These are phyloP conservation scores for Scytalidium sp. DNA, from an alignment of 2,329 filamentous ascomycete species.

Conservation along the genomic window DNA sequence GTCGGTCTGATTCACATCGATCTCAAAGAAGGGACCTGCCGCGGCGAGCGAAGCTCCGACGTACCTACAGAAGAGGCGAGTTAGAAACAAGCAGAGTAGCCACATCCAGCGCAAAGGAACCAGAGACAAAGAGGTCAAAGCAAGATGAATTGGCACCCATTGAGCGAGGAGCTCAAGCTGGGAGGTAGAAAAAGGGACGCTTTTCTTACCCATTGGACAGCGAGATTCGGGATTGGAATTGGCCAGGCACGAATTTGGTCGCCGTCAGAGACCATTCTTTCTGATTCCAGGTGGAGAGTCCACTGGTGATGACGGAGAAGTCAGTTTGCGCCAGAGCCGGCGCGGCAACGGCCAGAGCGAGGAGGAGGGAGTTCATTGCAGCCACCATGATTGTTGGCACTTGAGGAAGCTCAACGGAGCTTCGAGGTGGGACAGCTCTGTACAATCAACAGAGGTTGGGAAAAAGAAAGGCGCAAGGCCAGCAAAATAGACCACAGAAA, in stretches of 20 bases:
- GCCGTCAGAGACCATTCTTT: slow-evolving; percentile 26
- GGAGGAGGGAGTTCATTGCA: background rate
- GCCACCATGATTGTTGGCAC: background rate
- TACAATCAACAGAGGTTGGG: background rate
- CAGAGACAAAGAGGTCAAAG: too few relatives aligned
- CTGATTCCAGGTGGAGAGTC: slow-evolving; percentile 24
- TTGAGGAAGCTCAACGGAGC: background rate
- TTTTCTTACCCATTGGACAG: slow-evolving; percentile 28
- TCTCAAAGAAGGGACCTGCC: slow-evolving; percentile 28
- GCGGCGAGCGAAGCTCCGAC: slow-evolving; percentile 26
- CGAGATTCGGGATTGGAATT: slow-evolving; percentile 27
- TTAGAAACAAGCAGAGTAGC: background rate
- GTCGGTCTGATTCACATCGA: slow-evolving; percentile 27
- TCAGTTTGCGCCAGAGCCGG: slow-evolving; percentile 16
- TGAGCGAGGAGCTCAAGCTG: background rate
- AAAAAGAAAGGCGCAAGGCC: too few relatives aligned
- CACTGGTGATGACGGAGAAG: slow-evolving; percentile 22
- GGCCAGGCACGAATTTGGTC: slow-evolving; percentile 20
- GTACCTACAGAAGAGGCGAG: slow-evolving; percentile 17
- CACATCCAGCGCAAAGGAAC: background rate
- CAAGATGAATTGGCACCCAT: background rate
- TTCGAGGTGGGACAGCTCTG: background rate
- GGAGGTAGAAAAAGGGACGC: too few relatives aligned
- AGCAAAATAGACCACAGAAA: too few relatives aligned
- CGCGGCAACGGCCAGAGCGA: background rate